Base-by-base conservation (phyloP, 2,329 filamentous ascomycete genomes). In the Colletotrichum noveboracense region DNA sequence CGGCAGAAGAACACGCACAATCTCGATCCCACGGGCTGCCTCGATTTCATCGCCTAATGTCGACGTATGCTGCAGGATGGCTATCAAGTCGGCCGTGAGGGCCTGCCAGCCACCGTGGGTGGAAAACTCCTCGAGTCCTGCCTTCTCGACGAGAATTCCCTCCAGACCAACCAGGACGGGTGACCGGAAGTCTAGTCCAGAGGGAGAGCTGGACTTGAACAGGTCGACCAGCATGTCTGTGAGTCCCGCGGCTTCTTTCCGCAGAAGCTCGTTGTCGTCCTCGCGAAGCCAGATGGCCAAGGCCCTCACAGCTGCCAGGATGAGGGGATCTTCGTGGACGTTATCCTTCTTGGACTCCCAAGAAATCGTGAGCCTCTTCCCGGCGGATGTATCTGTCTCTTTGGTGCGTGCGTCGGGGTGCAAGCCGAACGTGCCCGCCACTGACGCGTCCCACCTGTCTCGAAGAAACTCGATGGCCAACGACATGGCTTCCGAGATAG, bases 271-370 rank as follows among this genome's bases (percentile, higher is more conserved):
- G 55, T 91, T 91, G 55, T 94, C 92, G 72, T 94, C 93, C 77
- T 94, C 93, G 9, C 91, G 87, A n/a, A 94, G 84, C 93, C 93
- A 94, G 21, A 94, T 87, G 1, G 91, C 88, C 34, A 94, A 80
- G 0, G 90, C 85, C 60, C 91, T 85, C 26, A 94, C 82, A 0
- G 90, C 88, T 5, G 92, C 89, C 3, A 93, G 86, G 3, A 93
- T 86, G 9, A 94, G 85, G 2, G 90, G 88, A 78, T 94, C 93
- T 8, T 88, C 84, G 3, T 86, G 85, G 5, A 85, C 85, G 34
- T 85, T 84, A 76, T 87, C 84, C 12, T 87, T 86, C 71, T 87
- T 86, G 1, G 89, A 88, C 71, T 93, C 91, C 92, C 92, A 94
- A 1, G 89, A 86, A 16, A 93, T 83, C 0, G 89, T 89, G 32